Percentiles rank a stretch among this genome's conserved stretches.
Evolutionary conservation across 495 filamentous ascomycete genomes (phyloP).

Genomic region (Aspergillus heteromorphus): DNA sequence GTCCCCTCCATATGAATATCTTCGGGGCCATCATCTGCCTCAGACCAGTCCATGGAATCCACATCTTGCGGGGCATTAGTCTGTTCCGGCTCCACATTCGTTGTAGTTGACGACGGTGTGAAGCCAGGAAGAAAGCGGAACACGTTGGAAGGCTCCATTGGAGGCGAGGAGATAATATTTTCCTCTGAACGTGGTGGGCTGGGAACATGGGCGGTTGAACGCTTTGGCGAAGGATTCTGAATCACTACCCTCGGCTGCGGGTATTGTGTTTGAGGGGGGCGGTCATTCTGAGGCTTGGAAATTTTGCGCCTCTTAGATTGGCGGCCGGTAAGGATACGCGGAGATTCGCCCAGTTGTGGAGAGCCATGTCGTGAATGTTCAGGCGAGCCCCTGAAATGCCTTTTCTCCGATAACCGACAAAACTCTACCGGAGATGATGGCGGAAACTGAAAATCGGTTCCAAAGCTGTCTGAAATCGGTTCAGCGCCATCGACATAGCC

Average conservation of each 20-base stretch:
- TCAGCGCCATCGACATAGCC: slow-evolving; percentile 23
- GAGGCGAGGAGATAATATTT: slow-evolving; percentile 23
- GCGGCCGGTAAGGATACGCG: neutral
- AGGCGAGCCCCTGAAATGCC: neutral
- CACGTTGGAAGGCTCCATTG: slow-evolving; percentile 14
- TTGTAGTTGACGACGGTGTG: slow-evolving; percentile 30
- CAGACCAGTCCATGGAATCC: slow-evolving; percentile 5
- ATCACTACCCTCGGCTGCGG: slow-evolving; percentile 25
- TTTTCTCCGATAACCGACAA: neutral
- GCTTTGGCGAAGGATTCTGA: slow-evolving; percentile 12
- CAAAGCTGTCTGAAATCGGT: slow-evolving; percentile 31
- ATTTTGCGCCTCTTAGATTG: slow-evolving; percentile 31
- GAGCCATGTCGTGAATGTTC: neutral
- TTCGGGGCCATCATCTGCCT: slow-evolving; percentile 13
- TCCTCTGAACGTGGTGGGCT: slow-evolving; percentile 38
- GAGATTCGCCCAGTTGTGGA: neutral
- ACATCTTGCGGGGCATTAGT: slow-evolving; percentile 7
- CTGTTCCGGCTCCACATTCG: slow-evolving; percentile 22
- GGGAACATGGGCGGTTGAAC: slow-evolving; percentile 26
- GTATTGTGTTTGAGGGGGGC: slow-evolving; percentile 5
- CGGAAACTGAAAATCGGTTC: slow-evolving; percentile 10
- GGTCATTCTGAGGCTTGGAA: slow-evolving; percentile 18
- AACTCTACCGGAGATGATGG: slow-evolving; percentile 19
- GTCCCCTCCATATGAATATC: slow-evolving; percentile 21
- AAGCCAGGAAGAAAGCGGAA: slow-evolving; percentile 39